Conservation (phyloP, 2,329 filamentous ascomycete genomes). For the Fusarium pseudocircinatum region DNA sequence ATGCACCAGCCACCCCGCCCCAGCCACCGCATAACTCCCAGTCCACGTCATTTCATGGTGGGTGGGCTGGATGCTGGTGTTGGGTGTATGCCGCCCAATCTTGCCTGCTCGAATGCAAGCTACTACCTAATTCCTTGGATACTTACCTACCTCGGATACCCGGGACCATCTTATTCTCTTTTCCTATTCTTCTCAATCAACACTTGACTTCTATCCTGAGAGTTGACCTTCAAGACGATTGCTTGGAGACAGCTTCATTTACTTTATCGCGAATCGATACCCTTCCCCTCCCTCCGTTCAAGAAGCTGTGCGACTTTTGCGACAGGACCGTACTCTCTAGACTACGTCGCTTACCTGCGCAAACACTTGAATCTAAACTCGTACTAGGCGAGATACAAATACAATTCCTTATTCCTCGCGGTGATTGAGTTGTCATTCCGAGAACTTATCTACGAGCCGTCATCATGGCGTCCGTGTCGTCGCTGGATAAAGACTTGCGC, state of each 20-base stretch:
- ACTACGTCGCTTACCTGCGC: background rate
- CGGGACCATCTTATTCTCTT: constrained; percentile 12
- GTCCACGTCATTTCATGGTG: constrained; percentile 42
- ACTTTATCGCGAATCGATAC: constrained; percentile 28
- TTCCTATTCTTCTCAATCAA: constrained; percentile 4
- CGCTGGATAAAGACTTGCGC: constrained; percentile 94
- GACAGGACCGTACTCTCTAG: background rate
- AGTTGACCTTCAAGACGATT: background rate
- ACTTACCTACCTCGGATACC: constrained; percentile 24
- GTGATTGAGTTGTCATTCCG: background rate
- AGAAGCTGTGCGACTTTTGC: constrained; percentile 2
- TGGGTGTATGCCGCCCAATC: constrained; percentile 28
- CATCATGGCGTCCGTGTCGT: constrained; percentile 90
- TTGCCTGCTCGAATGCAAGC: constrained; percentile 7
- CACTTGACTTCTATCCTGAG: constrained; percentile 3
- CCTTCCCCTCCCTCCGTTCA: constrained; percentile 1
- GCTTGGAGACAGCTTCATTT: constrained; percentile 3
- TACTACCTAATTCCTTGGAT: constrained; percentile 10
- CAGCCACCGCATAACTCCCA: constrained; percentile 28
- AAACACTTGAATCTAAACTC: background rate
- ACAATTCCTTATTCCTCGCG: background rate
- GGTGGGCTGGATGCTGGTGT: background rate
- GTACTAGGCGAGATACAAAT: background rate
- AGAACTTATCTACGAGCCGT: constrained; percentile 13
- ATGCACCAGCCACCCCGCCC: constrained; percentile 28